These are phyloP conservation scores for Ganoderma meredithae DNA, from an alignment of 1,284 basidiomycete species.

Conservation along the genomic window DNA sequence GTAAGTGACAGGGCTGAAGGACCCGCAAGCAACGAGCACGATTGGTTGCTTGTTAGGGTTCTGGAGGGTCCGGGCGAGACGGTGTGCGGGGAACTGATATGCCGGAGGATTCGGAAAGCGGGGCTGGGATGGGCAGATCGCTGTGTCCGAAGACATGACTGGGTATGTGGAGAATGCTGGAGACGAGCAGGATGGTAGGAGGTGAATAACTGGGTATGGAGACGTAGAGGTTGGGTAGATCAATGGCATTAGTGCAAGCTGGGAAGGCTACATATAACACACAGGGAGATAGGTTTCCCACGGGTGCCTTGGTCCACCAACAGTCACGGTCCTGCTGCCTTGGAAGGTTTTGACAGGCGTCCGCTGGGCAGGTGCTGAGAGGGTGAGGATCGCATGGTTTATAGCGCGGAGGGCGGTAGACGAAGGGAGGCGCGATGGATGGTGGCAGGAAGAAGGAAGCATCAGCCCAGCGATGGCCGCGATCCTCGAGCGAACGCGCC, in stretches of 20 bases:
- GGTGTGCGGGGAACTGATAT: constrained; percentile 73
- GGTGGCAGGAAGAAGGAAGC: not conserved
- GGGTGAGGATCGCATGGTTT: not conserved
- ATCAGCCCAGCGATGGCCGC: not conserved
- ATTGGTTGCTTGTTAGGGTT: constrained; percentile 74
- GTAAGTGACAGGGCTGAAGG: constrained; percentile 84
- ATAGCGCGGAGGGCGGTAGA: not conserved
- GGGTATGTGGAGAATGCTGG: not conserved
- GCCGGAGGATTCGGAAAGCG: constrained; percentile 61
- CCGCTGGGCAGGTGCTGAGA: not conserved
- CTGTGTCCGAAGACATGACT: constrained; percentile 21
- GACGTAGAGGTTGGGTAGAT: constrained; percentile 4
- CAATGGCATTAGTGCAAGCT: constrained; percentile 14
- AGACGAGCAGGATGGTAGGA: constrained; percentile 3
- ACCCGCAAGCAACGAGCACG: constrained; percentile 82
- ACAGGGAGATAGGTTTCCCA: not conserved
- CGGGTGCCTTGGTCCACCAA: not conserved
- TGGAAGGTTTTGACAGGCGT: constrained; percentile 13
- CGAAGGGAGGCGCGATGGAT: not conserved
- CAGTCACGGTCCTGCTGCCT: not conserved
- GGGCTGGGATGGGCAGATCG: constrained; percentile 23
- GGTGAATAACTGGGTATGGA: constrained; percentile 13
- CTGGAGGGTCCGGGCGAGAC: constrained; percentile 63
- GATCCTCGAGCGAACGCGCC: not conserved
- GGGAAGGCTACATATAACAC: not conserved